A percentile compares a stretch with the other conserved stretches of the same genome.
Evolutionary conservation across 2,329 filamentous ascomycete genomes (phyloP).

Genomic region (Trichoderma sp.): DNA sequence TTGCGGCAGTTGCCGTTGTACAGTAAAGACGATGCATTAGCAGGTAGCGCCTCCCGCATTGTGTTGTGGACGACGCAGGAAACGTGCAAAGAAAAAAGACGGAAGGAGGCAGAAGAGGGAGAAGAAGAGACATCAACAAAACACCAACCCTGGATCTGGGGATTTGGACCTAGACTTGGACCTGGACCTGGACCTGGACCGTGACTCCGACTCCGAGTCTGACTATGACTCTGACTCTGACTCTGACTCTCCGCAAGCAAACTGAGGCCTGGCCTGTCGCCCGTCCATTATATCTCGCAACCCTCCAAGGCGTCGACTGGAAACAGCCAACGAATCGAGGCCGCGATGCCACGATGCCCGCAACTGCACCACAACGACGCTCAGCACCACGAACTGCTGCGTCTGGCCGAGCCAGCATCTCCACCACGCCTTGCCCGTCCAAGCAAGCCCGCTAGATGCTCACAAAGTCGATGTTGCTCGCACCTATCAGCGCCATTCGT

Average conservation of each 20-base stretch:
- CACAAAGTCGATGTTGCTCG: neutral
- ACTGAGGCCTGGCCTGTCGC: neutral
- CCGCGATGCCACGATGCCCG: constrained; percentile 13
- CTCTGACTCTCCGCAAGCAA: neutral
- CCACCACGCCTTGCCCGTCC: constrained; percentile 9
- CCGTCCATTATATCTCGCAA: neutral
- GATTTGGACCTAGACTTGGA: no score
- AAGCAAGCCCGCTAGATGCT: neutral
- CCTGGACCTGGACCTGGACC: neutral
- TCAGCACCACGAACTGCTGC: neutral
- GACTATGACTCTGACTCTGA: no score
- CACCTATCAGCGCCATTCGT: constrained; percentile 16
- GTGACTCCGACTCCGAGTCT: neutral
- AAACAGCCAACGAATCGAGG: constrained; percentile 12
- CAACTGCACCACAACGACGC: constrained; percentile 4
- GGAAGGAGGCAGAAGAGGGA: neutral
- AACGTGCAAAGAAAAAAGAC: neutral
- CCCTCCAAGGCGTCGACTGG: neutral
- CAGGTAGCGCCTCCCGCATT: neutral
- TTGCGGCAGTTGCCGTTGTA: neutral
- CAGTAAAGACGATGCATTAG: neutral
- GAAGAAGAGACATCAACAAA: neutral
- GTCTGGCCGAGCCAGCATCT: constrained; percentile 7
- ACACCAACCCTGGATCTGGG: neutral
- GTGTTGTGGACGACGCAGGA: neutral